phyloP scores from a whole-genome alignment of 495 filamentous ascomycete genomes.

The Hypoxylon intermedium region DNA sequence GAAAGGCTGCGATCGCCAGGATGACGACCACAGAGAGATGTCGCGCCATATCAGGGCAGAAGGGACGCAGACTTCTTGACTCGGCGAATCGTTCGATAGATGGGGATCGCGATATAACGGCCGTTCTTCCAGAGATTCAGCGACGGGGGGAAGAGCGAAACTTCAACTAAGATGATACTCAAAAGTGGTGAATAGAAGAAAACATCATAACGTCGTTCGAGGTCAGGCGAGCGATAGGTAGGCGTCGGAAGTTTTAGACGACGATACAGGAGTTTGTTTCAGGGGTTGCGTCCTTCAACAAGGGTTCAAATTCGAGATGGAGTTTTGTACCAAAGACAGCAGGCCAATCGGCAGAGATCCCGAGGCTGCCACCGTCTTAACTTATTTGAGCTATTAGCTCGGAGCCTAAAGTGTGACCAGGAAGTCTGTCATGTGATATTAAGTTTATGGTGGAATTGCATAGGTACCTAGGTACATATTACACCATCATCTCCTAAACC shows the following conservation, averaged over 20 bases:
- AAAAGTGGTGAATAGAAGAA: slow-evolving; percentile 7
- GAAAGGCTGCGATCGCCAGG: slow-evolving; percentile 38
- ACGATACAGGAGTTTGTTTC: slow-evolving; percentile 20
- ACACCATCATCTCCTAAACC: too few species aligned
- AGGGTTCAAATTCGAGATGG: neutral
- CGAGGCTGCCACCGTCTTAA: too few species aligned
- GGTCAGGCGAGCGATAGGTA: neutral
- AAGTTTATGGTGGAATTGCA: too few species aligned
- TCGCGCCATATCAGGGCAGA: slow-evolving; percentile 32
- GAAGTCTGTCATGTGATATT: too few species aligned
- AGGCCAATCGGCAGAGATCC: too few species aligned
- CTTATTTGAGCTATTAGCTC: too few species aligned
- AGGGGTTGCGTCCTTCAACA: slow-evolving; percentile 1
- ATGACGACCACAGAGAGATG: slow-evolving; percentile 42
- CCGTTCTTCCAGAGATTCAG: neutral
- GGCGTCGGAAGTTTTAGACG: slow-evolving; percentile 5
- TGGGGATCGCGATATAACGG: neutral
- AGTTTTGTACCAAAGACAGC: too few species aligned
- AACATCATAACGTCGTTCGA: slow-evolving; percentile 24
- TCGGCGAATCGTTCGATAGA: neutral
- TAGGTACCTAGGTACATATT: too few species aligned
- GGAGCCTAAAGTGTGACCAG: too few species aligned
- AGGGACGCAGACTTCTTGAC: neutral
- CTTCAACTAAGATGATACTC: neutral
- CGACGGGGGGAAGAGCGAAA: neutral